Conservation (phyloP, 768 basidiomycete genomes). For the Suillus brevipes region DNA sequence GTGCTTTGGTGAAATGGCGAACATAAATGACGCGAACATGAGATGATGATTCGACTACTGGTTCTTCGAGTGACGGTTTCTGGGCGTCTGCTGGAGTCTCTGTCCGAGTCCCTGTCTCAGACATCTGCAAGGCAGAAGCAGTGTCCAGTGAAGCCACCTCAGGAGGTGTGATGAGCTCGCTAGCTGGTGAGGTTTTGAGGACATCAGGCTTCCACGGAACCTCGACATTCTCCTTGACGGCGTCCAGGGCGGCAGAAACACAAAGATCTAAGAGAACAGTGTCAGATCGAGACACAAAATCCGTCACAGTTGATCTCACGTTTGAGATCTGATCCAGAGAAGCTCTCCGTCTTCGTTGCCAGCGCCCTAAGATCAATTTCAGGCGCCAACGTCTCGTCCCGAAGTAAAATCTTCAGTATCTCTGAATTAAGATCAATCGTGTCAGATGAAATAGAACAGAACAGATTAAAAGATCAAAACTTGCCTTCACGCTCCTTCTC, state of each 20-base stretch:
- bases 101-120: slow-evolving; percentile 2
- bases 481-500: slow-evolving; percentile 81
- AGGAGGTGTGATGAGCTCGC: slow-evolving; percentile 1
- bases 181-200: slow-evolving; percentile 8
- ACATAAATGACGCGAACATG: slow-evolving; percentile 44
- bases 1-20: slow-evolving; percentile 79
- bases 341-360: slow-evolving; percentile 75
- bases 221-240: slow-evolving; percentile 80
- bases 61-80: slow-evolving; percentile 6
- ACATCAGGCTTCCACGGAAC: slow-evolving; percentile 67
- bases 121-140: slow-evolving; percentile 1
- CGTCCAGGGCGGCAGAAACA: slow-evolving; percentile 88
- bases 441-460: slow-evolving; percentile 9
- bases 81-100: slow-evolving; percentile 9
- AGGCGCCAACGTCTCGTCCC: slow-evolving; percentile 69
- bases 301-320: slow-evolving; percentile 50
- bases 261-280: slow-evolving; percentile 66
- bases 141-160: slow-evolving; percentile 10
- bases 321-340: slow-evolving; percentile 94
- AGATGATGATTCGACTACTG: slow-evolving; percentile 1
- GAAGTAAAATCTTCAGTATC: slow-evolving; percentile 83
- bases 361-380: slow-evolving; percentile 64
- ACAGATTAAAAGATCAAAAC: slow-evolving; percentile 17
- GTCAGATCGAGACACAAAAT: not conserved
- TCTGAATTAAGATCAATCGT: slow-evolving; percentile 42